Evolutionary conservation across 2,329 filamentous ascomycete genomes (phyloP), one percentile per base, ranked within the genome.

Genomic region (Nemania serpens): DNA sequence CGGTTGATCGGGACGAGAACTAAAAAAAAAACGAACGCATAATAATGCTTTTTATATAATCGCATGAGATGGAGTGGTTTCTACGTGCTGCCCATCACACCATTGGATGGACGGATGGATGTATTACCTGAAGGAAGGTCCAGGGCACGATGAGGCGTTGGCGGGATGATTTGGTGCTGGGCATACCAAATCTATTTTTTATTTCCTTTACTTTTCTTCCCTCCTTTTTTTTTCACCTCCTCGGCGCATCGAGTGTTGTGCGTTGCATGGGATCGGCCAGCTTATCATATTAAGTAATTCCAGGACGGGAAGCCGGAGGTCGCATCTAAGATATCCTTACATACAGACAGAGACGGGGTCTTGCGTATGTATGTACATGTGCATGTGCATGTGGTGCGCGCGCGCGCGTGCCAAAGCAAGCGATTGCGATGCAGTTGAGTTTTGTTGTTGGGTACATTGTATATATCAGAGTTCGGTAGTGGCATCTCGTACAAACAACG

Each of bases 81-180:
- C n/a, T n/a, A n/a, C n/a, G n/a, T n/a, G n/a, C n/a, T n/a, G n/a
- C n/a, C 25, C 45, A 52, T 52, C 47, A 54, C 48, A 17, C 59
- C 20, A 46, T 37, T 17, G 33, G 50, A 29, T 29, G 25, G 25
- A 29, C 7, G 25, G 4, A n/a, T n/a, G n/a, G 3, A 36, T 42
- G 58, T 51, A 56, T n/a, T 49, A 63, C 47, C 49, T 36, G 42
- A 50, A 33, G 43, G 18, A 29, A 29, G 25, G 25, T 7, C 7
- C 22, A n/a, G 33, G 52, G 34, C 50, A 50, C 20, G 52, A 58
- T 29, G 58, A 58, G 61, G 61, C 61, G 61, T 63, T 63, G 57
- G 33, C 43, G 53, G 33, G n/a, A 47, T 45, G 43, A 57, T 43
- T 18, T 22, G 57, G 58, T 52, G 61, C 46, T 54, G 18, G 61